Evolutionary conservation across 306 rosid genomes (phyloP), one percentile per base, ranked within the genome.

Genomic region (Hippophae tibetana): DNA sequence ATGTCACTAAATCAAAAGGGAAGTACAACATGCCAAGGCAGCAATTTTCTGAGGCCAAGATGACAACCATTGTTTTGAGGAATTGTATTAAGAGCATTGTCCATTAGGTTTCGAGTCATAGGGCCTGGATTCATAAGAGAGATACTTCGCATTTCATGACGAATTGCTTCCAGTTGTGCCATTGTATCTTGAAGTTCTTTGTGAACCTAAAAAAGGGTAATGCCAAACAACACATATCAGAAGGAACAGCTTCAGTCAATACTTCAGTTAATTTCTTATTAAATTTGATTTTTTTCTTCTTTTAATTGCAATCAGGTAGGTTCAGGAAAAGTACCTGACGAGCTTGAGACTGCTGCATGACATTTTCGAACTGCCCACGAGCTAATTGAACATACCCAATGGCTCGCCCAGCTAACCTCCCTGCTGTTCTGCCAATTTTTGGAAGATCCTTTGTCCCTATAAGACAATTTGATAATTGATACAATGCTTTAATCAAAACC

Each of bases 321-420:
- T 51, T 10, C 3, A 5, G 50, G 52, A 27, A 9, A 40, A 60
- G 63, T 45, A 84, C 96, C 95, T 85, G 89, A 31, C 83, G 89
- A 67, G 89, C 98, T 73, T 90, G 86, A 27, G 95, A 79, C 63
- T 87, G 96, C 60, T 90, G 86, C 84, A 90, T 74, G 41, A 85
- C 84, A 74, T 75, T 66, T 5, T 85, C 95, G 42, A 90, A 78
- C 72, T 85, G 96, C 7, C 98, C 89, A 18, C 96, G 92, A 74
- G 92, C 96, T 65, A 90, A 57, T 79, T 90, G 96, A 26, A 87
- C 98, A 43, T 85, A 87, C 43, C 84, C 96, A 60, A 90, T 69
- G 70, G 95, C 80, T 50, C 86, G 61, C 10, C 86, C 86, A 9
- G 78, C 76, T 48, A 77, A 54, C 65, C 81, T 72, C 44, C 86